These are phyloP conservation scores for Deinandra increscens DNA, from an alignment of 129 eudicot species.

Conservation along the genomic window DNA sequence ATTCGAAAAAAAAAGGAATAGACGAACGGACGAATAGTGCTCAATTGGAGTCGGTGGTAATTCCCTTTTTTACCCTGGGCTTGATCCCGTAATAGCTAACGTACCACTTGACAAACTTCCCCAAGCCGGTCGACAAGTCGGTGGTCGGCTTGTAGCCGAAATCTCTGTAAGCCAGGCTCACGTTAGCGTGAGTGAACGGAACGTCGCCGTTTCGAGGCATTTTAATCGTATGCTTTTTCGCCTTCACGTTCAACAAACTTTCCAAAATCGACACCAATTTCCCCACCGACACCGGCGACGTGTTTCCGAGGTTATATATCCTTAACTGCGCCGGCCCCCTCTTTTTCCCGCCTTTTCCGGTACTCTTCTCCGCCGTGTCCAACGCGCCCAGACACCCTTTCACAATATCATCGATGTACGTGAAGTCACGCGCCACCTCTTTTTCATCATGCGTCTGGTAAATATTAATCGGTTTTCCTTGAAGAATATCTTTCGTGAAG, in stretches of 20 bases:
- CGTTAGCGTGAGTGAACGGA: constrained; percentile 75
- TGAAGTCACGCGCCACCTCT: constrained; percentile 88
- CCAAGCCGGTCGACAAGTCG: constrained; percentile 61
- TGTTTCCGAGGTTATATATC: constrained; percentile 68
- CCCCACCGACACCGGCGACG: constrained; percentile 72
- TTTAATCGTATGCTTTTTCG: constrained; percentile 59
- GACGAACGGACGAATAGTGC: too few relatives aligned
- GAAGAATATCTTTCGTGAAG: constrained; percentile 64
- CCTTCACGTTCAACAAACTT: constrained; percentile 44
- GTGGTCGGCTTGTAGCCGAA: constrained; percentile 80
- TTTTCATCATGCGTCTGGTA: constrained; percentile 53
- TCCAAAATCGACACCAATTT: constrained; percentile 56
- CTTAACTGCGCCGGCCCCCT: constrained; percentile 54
- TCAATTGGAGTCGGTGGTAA: neutral
- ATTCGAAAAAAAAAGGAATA: too few relatives aligned
- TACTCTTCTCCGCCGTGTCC: constrained; percentile 80
- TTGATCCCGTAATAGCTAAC: constrained; percentile 62
- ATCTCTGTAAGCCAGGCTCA: constrained; percentile 54
- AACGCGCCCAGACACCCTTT: constrained; percentile 77
- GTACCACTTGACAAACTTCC: constrained; percentile 75
- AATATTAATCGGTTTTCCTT: constrained; percentile 44
- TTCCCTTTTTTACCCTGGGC: constrained; percentile 50
- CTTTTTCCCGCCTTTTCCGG: constrained; percentile 74
- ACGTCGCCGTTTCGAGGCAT: constrained; percentile 91
- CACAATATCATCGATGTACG: constrained; percentile 67